Percentiles rank a stretch among this genome's conserved stretches.
These are phyloP conservation scores for Salicornia ramosissima DNA, from an alignment of 148 eudicot species.

Conservation along the genomic window DNA sequence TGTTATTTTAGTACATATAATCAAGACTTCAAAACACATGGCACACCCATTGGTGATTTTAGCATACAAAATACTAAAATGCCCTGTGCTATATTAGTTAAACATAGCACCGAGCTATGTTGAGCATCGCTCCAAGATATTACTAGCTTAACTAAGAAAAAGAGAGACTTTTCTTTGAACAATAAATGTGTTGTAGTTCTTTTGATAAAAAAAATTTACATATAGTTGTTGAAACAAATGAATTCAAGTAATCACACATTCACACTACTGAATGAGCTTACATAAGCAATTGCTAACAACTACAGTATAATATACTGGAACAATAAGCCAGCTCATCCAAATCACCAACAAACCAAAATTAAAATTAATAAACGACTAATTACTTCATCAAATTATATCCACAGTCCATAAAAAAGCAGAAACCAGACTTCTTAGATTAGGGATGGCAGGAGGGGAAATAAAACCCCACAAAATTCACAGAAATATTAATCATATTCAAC, in stretches of 20 bases:
- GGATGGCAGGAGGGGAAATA: neutral
- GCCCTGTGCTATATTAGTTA: too few species aligned
- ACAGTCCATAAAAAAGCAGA: neutral
- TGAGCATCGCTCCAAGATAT: neutral
- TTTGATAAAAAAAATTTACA: neutral
- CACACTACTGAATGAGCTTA: neutral
- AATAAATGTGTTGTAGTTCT: neutral
- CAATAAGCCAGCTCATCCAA: neutral
- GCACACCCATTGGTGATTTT: too few species aligned
- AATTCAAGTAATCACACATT: neutral
- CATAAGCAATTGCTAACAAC: neutral
- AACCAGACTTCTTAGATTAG: neutral
- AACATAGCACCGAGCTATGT: too few species aligned
- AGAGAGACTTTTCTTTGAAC: neutral
- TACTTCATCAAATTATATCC: neutral
- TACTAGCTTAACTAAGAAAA: neutral
- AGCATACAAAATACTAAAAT: too few species aligned
- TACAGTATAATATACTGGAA: neutral
- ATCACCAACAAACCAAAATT: neutral
- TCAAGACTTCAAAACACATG: too few species aligned
- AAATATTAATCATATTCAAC: neutral
- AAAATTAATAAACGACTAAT: neutral
- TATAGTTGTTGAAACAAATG: neutral
- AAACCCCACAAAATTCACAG: conserved; percentile 9
- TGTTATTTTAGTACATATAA: too few species aligned